Evolutionary conservation across 2,329 filamentous ascomycete genomes (phyloP).

Genomic region (Fusarium scirpi): DNA sequence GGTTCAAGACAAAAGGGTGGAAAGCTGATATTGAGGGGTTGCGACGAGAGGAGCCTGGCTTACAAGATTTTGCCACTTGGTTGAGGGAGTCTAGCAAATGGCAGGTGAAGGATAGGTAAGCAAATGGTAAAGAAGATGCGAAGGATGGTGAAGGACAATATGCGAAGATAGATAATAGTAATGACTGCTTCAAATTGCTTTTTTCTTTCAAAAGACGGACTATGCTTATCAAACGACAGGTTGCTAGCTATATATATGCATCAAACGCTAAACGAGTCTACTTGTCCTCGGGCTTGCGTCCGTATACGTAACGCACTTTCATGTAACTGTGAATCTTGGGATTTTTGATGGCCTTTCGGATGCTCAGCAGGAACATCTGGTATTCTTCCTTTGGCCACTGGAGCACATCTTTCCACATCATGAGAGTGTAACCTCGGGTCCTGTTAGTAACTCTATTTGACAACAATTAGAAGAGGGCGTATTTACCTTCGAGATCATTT

Average conservation of each 20-base stretch:
- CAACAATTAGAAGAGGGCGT: fast-evolving
- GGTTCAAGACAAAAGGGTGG: constrained; percentile 31
- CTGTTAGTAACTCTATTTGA: neutral
- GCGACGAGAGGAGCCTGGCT: neutral
- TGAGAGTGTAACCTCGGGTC: neutral
- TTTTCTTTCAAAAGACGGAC: neutral
- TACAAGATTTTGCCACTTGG: constrained; percentile 38
- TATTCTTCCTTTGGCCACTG: constrained; percentile 31
- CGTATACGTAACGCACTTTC: constrained; percentile 27
- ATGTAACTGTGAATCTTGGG: constrained; percentile 29
- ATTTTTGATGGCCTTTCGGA: constrained; percentile 21
- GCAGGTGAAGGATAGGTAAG: neutral
- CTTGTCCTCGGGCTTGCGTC: constrained; percentile 5
- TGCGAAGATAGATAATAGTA: neutral
- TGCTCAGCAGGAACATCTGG: constrained; percentile 15
- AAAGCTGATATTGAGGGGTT: constrained; percentile 17
- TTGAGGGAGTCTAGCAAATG: constrained; percentile 40
- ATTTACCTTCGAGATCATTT: constrained; percentile 37
- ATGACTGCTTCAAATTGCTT: neutral
- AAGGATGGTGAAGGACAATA: neutral
- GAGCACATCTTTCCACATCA: constrained; percentile 21
- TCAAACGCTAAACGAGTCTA: neutral
- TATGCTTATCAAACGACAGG: neutral
- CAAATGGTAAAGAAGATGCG: too few relatives aligned
- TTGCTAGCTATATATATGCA: fast-evolving